Base-by-base conservation (phyloP, 2,329 filamentous ascomycete species). In the Macrophomina pseudophaseolina region DNA sequence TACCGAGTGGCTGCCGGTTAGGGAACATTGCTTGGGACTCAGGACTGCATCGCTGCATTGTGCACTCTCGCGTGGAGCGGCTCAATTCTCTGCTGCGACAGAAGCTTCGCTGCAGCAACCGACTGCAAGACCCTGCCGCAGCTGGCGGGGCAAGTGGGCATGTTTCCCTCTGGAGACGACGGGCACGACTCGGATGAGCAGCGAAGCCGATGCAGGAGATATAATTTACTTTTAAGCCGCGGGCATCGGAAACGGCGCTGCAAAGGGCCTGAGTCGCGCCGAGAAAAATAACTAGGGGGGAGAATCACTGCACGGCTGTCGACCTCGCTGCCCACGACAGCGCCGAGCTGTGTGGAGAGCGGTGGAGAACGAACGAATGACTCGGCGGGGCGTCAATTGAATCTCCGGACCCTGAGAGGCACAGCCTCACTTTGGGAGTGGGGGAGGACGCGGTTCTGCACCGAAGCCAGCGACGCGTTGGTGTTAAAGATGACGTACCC, bases 401-500 rank as follows among this genome's bases (percentile, higher is more conserved):
- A 12, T 23, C 52, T 14, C 40, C 40, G 40, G 56, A 59, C 56
- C 56, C 56, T 59, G 56, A 59, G 40, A 9, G 28, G 23, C 40
- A 33, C 40, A 46, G 56, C 56, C 56, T 59, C 56, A 59, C 28
- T 59, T 59, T 59, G 56, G 12, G 40, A 48, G 40, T 33, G 56
- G 56, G 56, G 40, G 42, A 18, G 56, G 56, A 8, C 3, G 23
- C 6, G 28, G 3, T 59, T 35, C 28, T 30, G 54, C 14, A 30
- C 33, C 53, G 53, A 40, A 18, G 53, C 53, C 3, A 3, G 54
- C 38, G 4, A 30, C 38, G 38, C 33, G 40, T 48, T 59, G 56
- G 42, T 48, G 56, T 48, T 59, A 40, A 59, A 59, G 40, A 44
- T 59, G 56, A 59, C 56, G 56, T 59, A 59, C 16, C 56, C 56